Evolutionary conservation across 2,329 filamentous ascomycete species (phyloP), one percentile per base, ranked within the genome.

Genomic region (Ceratocystis papillata): DNA sequence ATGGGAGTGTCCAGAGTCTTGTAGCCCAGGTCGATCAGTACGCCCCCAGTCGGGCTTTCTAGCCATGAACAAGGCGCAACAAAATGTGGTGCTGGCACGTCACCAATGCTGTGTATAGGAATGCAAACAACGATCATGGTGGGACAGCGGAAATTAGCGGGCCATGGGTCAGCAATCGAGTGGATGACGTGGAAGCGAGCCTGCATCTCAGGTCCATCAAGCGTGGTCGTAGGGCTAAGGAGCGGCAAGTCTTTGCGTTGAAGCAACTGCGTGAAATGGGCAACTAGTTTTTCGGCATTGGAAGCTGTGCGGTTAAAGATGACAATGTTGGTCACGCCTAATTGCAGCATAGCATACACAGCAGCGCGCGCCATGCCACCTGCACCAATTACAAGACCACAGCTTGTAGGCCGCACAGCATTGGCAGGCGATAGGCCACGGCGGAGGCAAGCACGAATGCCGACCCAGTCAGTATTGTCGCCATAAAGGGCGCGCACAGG

Each of bases 381-480:
- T 1, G 85, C 84, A 33, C 85, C 85, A 37, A 87, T 80, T 25
- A 87, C 79, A 15, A 87, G 76, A 0, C 81, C 84, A 1, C 78
- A 81, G 1, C 79, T 81, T 8, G 75, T 78, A 0, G 81, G 77
- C 2, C 83, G 79, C 0, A 87, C 80, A 1, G 82, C 83, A 68
- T 87, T 87, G 2, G 87, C 86, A 0, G 88, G 88, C 0, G 88
- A 90, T 1, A 91, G 77, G 1, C 87, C 87, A 41, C 87, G 80
- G 5, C 85, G 81, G 53, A 92, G 82, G 71, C 87, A 90, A 2
- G 86, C 87, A 64, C 86, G 79, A 53, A 92, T 88, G 4, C 88
- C 88, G 44, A 90, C 87, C 86, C 88, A 92, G 73, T 92, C 88
- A 0, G 88, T 91, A 68, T 92, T 92, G 67, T 91, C 87, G 1